A percentile compares a stretch with the other conserved stretches of the same genome.
Conservation (phyloP, 148 eudicot species). For the Rhododendron griersonianum region DNA sequence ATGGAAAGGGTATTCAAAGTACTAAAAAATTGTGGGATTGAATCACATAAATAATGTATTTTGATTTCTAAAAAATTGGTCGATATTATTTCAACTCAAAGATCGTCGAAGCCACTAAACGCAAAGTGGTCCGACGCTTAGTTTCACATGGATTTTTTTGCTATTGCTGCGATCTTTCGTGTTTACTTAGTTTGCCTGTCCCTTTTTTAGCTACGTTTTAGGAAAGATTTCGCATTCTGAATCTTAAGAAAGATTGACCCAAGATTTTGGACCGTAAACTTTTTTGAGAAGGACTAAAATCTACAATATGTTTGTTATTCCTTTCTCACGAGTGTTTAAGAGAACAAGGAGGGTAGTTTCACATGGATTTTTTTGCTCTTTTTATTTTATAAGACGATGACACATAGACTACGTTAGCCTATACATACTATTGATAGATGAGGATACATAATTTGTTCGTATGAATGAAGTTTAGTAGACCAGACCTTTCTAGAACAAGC, state of each 20-base stretch:
- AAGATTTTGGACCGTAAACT: not conserved
- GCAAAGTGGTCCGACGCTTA: too few species aligned
- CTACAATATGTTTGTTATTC: not conserved
- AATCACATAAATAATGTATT: too few species aligned
- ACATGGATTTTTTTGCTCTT: not conserved
- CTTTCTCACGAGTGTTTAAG: not conserved
- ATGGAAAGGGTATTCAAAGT: too few species aligned
- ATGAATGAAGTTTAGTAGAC: not conserved
- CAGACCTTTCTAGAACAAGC: constrained; percentile 87
- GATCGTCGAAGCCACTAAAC: too few species aligned
- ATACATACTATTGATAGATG: not conserved
- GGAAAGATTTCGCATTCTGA: not conserved
- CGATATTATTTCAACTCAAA: too few species aligned
- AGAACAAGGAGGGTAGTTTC: not conserved
- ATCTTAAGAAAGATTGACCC: not conserved
- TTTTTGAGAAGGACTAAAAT: too few species aligned
- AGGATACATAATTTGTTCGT: not conserved
- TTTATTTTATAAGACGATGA: not conserved
- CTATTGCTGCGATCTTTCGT: not conserved
- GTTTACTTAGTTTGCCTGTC: too few species aligned
- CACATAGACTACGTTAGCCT: not conserved
- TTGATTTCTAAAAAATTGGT: too few species aligned
- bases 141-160: too few species aligned
- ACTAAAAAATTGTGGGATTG: too few species aligned
- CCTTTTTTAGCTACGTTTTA: not conserved